A percentile compares a stretch with the other conserved stretches of the same genome.
Evolutionary conservation across 441 rosid genomes (phyloP).

Genomic region (Daphne laureola): DNA sequence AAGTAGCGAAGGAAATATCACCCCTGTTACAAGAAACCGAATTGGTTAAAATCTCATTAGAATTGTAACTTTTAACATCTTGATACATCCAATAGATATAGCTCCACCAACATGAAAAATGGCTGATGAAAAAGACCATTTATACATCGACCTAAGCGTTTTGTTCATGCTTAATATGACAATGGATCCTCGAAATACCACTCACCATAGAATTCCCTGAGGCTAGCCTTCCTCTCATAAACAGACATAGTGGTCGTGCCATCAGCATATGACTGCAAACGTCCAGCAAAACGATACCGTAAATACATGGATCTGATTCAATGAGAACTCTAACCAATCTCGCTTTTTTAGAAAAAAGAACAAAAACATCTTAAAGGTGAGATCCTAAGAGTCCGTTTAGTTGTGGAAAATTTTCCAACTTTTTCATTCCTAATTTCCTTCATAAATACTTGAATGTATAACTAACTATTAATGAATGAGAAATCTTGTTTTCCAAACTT

Average conservation of each 20-base stretch:
- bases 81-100: too few relatives aligned
- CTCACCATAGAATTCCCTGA: slow-evolving; percentile 82
- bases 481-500: too few relatives aligned
- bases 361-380: background rate
- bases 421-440: too few relatives aligned
- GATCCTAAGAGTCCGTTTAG: too few relatives aligned
- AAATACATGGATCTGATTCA: background rate
- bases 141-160: too few relatives aligned
- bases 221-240: slow-evolving; percentile 72
- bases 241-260: slow-evolving; percentile 85
- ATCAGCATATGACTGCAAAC: slow-evolving; percentile 74
- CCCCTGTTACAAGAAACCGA: slow-evolving; percentile 32
- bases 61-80: background rate
- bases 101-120: too few relatives aligned
- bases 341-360: background rate
- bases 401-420: too few relatives aligned
- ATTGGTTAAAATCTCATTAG: slow-evolving; percentile 4
- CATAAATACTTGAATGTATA: too few relatives aligned
- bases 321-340: background rate
- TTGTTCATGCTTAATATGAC: too few relatives aligned
- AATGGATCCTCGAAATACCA: background rate
- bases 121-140: too few relatives aligned
- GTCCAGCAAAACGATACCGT: slow-evolving; percentile 16
- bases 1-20: slow-evolving; percentile 75
- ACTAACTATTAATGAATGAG: too few relatives aligned